phyloP scores from a whole-genome alignment of 2,329 filamentous ascomycete species.

The Sporothrix pallida region DNA sequence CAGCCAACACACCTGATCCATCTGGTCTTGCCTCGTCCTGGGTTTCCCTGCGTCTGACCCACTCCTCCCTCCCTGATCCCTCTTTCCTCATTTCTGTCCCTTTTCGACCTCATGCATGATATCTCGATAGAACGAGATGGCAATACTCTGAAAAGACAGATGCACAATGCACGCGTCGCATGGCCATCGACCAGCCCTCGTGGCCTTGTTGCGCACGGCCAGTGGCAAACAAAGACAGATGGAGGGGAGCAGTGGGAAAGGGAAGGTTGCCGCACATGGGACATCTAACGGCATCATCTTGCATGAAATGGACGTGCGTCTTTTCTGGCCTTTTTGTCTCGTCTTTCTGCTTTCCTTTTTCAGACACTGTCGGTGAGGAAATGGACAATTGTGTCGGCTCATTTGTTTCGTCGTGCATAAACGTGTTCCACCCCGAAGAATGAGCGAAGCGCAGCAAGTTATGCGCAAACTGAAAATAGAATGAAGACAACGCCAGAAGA shows the following conservation, averaged over 20 bases:
- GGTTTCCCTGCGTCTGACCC: not conserved
- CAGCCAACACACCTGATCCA: not conserved
- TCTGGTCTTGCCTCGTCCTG: constrained; percentile 13
- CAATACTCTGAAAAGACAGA: not conserved
- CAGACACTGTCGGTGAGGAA: not conserved
- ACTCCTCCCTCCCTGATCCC: not conserved
- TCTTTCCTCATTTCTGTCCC: not conserved
- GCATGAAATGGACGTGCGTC: not conserved
- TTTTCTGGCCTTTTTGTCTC: not conserved
- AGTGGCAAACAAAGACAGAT: not conserved
- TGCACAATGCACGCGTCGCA: not conserved
- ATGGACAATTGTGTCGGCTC: not conserved
- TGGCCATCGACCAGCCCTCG: not conserved
- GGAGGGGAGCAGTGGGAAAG: not conserved
- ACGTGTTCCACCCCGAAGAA: not conserved
- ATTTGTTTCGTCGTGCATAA: constrained; percentile 4
- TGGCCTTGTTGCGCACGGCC: constrained; percentile 4
- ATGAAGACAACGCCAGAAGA: not conserved
- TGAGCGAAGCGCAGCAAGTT: not conserved
- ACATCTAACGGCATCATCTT: constrained; percentile 4
- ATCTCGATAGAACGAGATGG: not conserved
- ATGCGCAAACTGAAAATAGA: not conserved
- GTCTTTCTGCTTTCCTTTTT: not conserved
- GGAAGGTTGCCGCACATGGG: not conserved
- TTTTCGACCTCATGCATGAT: not conserved